Evolutionary conservation across 2,329 filamentous ascomycete species (phyloP).

Genomic region (Raffaelea ambrosiae): DNA sequence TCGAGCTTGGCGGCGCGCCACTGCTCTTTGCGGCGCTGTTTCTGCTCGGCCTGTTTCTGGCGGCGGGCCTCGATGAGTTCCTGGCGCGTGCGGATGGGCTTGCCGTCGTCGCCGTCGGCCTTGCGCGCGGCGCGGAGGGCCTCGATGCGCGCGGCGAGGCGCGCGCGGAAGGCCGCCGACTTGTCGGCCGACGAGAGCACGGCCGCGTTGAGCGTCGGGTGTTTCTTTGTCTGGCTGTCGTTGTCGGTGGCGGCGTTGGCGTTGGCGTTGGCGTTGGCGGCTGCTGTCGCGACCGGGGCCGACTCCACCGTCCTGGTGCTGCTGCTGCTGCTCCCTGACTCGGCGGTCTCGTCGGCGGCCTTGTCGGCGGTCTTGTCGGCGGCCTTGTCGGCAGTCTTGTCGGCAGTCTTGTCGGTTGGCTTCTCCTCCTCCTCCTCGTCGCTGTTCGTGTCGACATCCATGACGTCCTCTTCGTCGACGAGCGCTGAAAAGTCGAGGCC

Average conservation of each 20-base stretch:
- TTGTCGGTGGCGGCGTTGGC: background rate
- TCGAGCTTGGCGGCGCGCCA: constrained; percentile 70
- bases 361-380: constrained; percentile 2
- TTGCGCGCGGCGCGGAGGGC: constrained; percentile 78
- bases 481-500: background rate
- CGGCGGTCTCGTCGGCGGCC: constrained; percentile 35
- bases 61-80: constrained; percentile 86
- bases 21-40: constrained; percentile 75
- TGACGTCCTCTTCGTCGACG: constrained; percentile 1
- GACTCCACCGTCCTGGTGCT: constrained; percentile 5
- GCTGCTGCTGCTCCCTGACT: too few relatives aligned
- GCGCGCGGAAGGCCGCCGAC: constrained; percentile 65
- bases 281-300: background rate
- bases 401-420: constrained; percentile 14
- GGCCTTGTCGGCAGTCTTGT: constrained; percentile 17
- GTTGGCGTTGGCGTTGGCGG: background rate
- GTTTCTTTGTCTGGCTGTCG: too few relatives aligned
- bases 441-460: constrained; percentile 9
- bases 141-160: constrained; percentile 75
- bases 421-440: constrained; percentile 24
- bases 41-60: constrained; percentile 75
- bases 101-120: constrained; percentile 57
- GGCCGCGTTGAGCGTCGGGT: constrained; percentile 25
- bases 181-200: too few relatives aligned
- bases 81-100: constrained; percentile 75